These are phyloP conservation scores for Taphrina communis DNA, from an alignment of 1,139 yeast species.

Conservation along the genomic window DNA sequence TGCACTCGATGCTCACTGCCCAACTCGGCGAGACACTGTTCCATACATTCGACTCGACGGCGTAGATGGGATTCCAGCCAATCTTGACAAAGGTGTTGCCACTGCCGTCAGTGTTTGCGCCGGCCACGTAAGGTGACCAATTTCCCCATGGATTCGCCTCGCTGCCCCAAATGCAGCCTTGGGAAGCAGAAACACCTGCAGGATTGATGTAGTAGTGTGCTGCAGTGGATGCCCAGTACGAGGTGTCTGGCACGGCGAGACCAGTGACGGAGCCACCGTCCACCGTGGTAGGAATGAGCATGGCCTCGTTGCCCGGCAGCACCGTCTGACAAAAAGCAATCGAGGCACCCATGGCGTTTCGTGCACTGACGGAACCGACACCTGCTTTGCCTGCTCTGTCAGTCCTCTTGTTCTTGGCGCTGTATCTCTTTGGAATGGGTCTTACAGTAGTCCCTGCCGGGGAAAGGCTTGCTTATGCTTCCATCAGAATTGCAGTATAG, in stretches of 20 bases:
- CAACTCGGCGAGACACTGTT: slow-evolving; percentile 65
- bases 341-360: slow-evolving; percentile 42
- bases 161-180: slow-evolving; percentile 87
- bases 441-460: slow-evolving; percentile 67
- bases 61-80: slow-evolving; percentile 88
- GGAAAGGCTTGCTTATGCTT: slow-evolving; percentile 65
- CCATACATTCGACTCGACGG: slow-evolving; percentile 60
- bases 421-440: slow-evolving; percentile 15
- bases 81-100: slow-evolving; percentile 79
- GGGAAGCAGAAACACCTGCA: slow-evolving; percentile 77
- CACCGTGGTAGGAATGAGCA: slow-evolving; percentile 83
- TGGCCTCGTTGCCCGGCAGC: slow-evolving; percentile 89
- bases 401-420: background rate
- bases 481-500: slow-evolving; percentile 76
- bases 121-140: slow-evolving; percentile 94
- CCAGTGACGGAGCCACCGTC: slow-evolving; percentile 57
- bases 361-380: slow-evolving; percentile 68
- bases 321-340: slow-evolving; percentile 93
- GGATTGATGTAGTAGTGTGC: slow-evolving; percentile 86
- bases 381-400: slow-evolving; percentile 57
- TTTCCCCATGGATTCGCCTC: slow-evolving; percentile 72
- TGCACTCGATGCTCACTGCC: slow-evolving; percentile 77
- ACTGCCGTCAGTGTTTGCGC: slow-evolving; percentile 69
- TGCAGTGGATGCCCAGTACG: slow-evolving; percentile 74
- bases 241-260: slow-evolving; percentile 80